Percentiles rank a stretch among this genome's conserved stretches.
Conservation (phyloP, 2,329 filamentous ascomycete species). For the Colletotrichum sp. region DNA sequence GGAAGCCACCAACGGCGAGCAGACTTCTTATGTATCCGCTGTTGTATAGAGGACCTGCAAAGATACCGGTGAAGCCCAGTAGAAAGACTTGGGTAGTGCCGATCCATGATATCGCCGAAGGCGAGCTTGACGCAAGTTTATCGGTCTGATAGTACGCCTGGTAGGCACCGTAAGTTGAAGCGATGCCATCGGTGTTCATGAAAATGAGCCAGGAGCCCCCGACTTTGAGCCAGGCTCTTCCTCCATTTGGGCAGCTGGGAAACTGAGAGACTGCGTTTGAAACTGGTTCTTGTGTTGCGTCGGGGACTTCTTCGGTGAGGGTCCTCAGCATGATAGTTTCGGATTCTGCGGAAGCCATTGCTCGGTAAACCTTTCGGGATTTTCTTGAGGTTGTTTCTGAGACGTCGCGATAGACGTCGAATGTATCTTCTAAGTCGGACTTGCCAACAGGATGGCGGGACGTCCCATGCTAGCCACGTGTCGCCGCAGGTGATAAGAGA, state of each 20-base stretch:
- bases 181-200: conserved; percentile 46
- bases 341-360: not conserved
- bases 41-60: conserved; percentile 52
- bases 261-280: not conserved
- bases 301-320: not conserved
- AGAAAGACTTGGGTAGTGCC: conserved; percentile 53
- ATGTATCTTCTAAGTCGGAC: not conserved
- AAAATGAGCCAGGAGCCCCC: conserved; percentile 51
- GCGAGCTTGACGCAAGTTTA: not conserved
- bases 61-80: conserved; percentile 45
- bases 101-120: conserved; percentile 44
- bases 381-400: rapidly evolving
- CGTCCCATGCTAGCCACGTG: not conserved
- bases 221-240: conserved; percentile 53
- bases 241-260: conserved; percentile 23
- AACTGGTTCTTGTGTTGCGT: not conserved
- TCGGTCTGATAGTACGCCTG: conserved; percentile 54
- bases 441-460: not conserved
- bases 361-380: too few relatives aligned
- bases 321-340: not conserved
- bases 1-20: conserved; percentile 23
- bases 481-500: not conserved
- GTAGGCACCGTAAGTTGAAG: conserved; percentile 52
- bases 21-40: conserved; percentile 47
- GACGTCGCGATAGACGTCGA: not conserved